Percentiles rank a stretch among this genome's conserved stretches.
Conservation (phyloP, 192 early-diverging fungal genomes). For the Funneliformis geosporum region DNA sequence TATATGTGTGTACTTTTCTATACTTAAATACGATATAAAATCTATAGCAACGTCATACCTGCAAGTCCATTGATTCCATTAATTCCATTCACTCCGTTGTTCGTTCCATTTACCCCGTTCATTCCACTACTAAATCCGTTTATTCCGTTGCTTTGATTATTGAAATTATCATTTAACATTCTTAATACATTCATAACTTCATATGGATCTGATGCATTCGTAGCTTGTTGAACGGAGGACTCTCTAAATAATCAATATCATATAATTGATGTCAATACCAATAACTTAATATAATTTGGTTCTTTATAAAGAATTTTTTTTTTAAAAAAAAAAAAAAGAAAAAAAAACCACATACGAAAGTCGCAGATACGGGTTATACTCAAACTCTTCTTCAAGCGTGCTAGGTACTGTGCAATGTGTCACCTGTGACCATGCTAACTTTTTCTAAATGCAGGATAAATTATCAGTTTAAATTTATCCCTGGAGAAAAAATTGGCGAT, state of each 20-base stretch:
- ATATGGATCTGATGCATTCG: constrained; percentile 64
- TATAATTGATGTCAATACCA: neutral
- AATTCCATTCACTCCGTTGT: neutral
- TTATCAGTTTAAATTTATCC: constrained; percentile 5
- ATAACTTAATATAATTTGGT: neutral
- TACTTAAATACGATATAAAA: neutral
- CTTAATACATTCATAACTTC: constrained; percentile 74
- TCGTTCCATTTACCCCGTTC: neutral
- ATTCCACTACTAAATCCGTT: neutral
- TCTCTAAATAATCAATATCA: constrained; percentile 40
- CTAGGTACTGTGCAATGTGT: constrained; percentile 68
- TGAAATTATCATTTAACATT: constrained; percentile 60
- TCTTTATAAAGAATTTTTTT: neutral
- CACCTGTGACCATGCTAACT: constrained; percentile 57
- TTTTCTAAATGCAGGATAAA: constrained; percentile 44
- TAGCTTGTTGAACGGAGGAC: constrained; percentile 55
- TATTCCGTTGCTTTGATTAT: constrained; percentile 10
- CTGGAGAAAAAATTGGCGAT: constrained; percentile 11
- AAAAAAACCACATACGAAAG: constrained; percentile 48
- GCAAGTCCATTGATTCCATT: constrained; percentile 1
- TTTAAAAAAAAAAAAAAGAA: neutral
- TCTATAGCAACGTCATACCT: neutral
- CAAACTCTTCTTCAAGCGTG: constrained; percentile 82
- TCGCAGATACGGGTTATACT: constrained; percentile 89
- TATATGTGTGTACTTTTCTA: too few species aligned